A percentile compares a stretch with the other conserved stretches of the same genome.
These are phyloP conservation scores for Trifolium repens DNA, from an alignment of 306 rosid genomes.

Conservation along the genomic window DNA sequence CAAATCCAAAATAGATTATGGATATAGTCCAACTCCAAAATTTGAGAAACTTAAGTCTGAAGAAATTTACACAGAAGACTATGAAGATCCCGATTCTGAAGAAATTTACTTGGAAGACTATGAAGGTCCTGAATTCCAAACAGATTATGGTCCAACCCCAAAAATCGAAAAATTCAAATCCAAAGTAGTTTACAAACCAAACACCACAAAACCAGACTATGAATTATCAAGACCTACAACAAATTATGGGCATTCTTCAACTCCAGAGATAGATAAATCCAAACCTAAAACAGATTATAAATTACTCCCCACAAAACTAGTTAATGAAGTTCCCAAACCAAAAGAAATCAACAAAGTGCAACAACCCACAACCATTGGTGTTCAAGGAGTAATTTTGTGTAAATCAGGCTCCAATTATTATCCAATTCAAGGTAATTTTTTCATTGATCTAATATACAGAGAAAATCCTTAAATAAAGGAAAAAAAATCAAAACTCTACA, in stretches of 20 bases:
- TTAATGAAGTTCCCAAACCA: constrained; percentile 6
- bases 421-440: constrained; percentile 55
- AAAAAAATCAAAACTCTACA: not conserved
- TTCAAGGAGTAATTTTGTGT: constrained; percentile 60
- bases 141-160: not conserved
- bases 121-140: not conserved
- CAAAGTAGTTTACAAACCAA: not conserved
- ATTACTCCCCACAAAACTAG: not conserved
- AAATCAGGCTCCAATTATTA: constrained; percentile 45
- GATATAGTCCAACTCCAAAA: not conserved
- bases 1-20: not conserved
- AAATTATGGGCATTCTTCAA: not conserved
- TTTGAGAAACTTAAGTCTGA: not conserved
- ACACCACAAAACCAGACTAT: not conserved
- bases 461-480: too few species aligned
- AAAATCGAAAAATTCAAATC: not conserved
- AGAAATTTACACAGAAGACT: too few species aligned
- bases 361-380: constrained; percentile 37
- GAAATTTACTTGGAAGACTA: not conserved
- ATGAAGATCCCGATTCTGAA: not conserved
- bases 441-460: too few species aligned
- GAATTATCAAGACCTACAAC: not conserved
- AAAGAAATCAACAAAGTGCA: constrained; percentile 21
- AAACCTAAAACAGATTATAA: not conserved
- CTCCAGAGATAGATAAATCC: not conserved